phyloP scores from a whole-genome alignment of 495 filamentous ascomycete genomes.

The Sporormia fimetaria region DNA sequence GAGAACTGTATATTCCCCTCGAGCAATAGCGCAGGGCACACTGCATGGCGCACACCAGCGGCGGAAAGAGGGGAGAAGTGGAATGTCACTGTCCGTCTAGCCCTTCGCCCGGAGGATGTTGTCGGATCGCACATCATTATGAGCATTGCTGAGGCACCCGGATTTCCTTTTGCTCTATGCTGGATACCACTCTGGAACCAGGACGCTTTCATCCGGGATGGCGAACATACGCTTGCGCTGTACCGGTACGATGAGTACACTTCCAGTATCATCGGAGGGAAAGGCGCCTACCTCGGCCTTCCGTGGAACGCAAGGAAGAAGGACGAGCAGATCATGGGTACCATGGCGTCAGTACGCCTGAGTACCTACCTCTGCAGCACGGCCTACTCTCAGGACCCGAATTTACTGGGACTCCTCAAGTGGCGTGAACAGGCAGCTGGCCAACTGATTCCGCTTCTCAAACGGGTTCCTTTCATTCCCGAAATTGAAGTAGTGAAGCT shows the following conservation, averaged over 20 bases:
- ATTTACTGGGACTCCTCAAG: conserved; percentile 67
- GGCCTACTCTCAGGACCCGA: conserved; percentile 84
- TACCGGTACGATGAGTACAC: conserved; percentile 76
- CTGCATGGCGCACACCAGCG: conserved; percentile 78
- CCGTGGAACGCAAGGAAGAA: conserved; percentile 65
- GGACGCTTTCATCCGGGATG: conserved; percentile 83
- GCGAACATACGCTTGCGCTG: conserved; percentile 65
- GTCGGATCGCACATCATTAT: conserved; percentile 77
- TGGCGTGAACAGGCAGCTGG: conserved; percentile 68
- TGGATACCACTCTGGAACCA: conserved; percentile 93
- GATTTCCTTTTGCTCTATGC: conserved; percentile 75
- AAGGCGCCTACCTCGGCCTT: conserved; percentile 72
- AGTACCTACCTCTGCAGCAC: conserved; percentile 94
- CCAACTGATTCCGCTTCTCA: conserved; percentile 60
- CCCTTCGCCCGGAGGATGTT: conserved; percentile 69
- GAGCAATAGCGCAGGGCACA: conserved; percentile 61
- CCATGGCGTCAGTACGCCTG: conserved; percentile 61
- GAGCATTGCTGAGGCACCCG: conserved; percentile 72
- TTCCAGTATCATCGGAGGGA: conserved; percentile 47
- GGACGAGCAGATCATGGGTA: conserved; percentile 63
- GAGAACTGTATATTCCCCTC: conserved; percentile 79
- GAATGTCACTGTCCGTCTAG: conserved; percentile 78
- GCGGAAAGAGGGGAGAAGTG: conserved; percentile 66
- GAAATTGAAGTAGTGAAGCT: conserved; percentile 97
- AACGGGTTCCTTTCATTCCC: conserved; percentile 80